Percentiles rank a stretch among this genome's conserved stretches.
Evolutionary conservation across 2,329 filamentous ascomycete species (phyloP).

Genomic region (Colletotrichum euphorbiae): DNA sequence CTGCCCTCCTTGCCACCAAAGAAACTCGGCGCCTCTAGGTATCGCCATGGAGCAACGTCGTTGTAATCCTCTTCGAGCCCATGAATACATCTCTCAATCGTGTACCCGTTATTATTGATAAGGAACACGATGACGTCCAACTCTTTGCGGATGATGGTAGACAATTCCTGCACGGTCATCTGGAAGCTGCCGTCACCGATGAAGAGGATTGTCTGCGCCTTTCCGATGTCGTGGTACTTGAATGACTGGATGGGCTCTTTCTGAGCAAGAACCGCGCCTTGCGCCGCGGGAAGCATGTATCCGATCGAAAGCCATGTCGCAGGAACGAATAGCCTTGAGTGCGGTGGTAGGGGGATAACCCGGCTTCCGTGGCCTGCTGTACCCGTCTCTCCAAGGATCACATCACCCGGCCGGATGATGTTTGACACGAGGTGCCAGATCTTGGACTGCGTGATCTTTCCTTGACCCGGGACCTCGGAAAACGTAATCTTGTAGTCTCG

Average conservation of each 20-base stretch:
- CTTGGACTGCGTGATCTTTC: slow-evolving; percentile 59
- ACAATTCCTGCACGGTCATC: slow-evolving; percentile 74
- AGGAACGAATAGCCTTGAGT: slow-evolving; percentile 60
- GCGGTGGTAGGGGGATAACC: slow-evolving; percentile 60
- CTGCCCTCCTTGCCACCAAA: slow-evolving; percentile 56
- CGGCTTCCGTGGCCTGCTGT: slow-evolving; percentile 67
- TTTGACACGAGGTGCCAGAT: slow-evolving; percentile 53
- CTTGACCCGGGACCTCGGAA: slow-evolving; percentile 41
- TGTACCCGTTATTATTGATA: slow-evolving; percentile 71
- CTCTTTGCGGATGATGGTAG: slow-evolving; percentile 68
- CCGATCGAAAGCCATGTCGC: slow-evolving; percentile 71
- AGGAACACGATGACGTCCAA: slow-evolving; percentile 62
- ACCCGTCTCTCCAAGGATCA: slow-evolving; percentile 69
- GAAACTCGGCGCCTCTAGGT: slow-evolving; percentile 60
- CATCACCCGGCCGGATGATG: slow-evolving; percentile 60
- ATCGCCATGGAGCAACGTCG: slow-evolving; percentile 64
- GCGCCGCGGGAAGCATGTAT: slow-evolving; percentile 68
- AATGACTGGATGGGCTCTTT: slow-evolving; percentile 53
- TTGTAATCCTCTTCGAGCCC: slow-evolving; percentile 66
- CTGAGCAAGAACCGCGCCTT: slow-evolving; percentile 67
- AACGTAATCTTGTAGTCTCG: slow-evolving; percentile 42
- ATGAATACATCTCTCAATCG: slow-evolving; percentile 69
- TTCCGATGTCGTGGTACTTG: slow-evolving; percentile 49
- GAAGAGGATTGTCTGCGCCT: slow-evolving; percentile 63
- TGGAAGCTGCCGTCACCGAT: slow-evolving; percentile 75